Evolutionary conservation across 139 green algal species (phyloP).

Genomic region (Chlorella sp.): DNA sequence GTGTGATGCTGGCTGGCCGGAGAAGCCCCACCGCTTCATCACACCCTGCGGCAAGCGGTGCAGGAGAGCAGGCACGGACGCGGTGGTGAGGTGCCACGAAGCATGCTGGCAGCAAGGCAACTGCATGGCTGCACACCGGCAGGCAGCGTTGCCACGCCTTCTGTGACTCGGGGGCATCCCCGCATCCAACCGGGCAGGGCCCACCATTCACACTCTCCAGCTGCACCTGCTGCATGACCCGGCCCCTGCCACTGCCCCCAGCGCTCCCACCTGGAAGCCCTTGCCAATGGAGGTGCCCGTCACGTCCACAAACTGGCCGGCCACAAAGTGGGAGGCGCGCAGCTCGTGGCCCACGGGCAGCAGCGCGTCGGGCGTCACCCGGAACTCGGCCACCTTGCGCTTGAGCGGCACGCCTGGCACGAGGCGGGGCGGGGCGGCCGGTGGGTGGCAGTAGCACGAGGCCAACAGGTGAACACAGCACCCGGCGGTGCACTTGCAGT

Average conservation of each 20-base stretch:
- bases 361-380: slow-evolving; percentile 81
- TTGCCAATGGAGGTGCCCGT: slow-evolving; percentile 92
- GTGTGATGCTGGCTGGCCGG: slow-evolving; percentile 89
- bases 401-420: slow-evolving; percentile 70
- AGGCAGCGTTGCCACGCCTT: no score
- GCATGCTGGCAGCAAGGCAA: no score
- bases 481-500: no score
- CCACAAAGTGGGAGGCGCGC: slow-evolving; percentile 83
- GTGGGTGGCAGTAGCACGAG: background rate
- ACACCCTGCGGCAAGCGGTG: slow-evolving; percentile 62
- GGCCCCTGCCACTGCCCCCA: no score
- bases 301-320: slow-evolving; percentile 95
- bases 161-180: no score
- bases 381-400: slow-evolving; percentile 86
- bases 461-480: no score
- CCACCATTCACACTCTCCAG: no score
- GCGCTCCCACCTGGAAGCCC: slow-evolving; percentile 72
- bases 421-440: background rate
- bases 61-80: no score
- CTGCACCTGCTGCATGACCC: no score
- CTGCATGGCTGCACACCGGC: no score
- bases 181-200: no score
- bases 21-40: slow-evolving; percentile 96
- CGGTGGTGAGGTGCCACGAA: no score
- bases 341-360: slow-evolving; percentile 87